phyloP scores from a whole-genome alignment of 345 rosid genomes.

The Salix dunnii region DNA sequence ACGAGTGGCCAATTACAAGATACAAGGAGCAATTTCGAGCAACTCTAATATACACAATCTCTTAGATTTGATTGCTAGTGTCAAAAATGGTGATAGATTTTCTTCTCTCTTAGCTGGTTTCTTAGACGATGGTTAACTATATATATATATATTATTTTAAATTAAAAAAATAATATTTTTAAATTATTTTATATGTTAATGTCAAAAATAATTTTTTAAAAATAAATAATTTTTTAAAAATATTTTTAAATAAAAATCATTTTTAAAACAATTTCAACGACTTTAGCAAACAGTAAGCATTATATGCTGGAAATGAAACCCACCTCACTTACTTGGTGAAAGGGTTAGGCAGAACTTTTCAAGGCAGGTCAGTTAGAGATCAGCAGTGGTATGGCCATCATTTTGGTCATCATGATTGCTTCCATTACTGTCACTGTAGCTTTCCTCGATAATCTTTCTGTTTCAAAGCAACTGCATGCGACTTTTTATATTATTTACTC shows the following conservation, averaged over 20 bases:
- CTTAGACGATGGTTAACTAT: not conserved
- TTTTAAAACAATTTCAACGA: too few relatives aligned
- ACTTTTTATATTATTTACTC: not conserved
- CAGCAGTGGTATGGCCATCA: slow-evolving; percentile 10
- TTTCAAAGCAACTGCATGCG: slow-evolving; percentile 17
- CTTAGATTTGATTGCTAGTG: not conserved
- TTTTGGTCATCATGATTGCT: slow-evolving; percentile 28
- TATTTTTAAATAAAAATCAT: too few relatives aligned
- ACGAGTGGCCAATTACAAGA: not conserved
- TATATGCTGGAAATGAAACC: slow-evolving; percentile 3
- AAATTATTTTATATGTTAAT: too few relatives aligned
- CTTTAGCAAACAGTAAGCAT: too few relatives aligned
- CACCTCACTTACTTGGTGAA: not conserved
- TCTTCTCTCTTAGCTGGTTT: not conserved
- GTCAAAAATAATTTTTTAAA: too few relatives aligned
- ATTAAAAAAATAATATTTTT: too few relatives aligned
- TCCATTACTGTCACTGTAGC: slow-evolving; percentile 23
- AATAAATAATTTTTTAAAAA: too few relatives aligned
- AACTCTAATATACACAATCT: not conserved
- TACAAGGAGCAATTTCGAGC: not conserved
- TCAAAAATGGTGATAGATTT: not conserved
- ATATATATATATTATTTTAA: too few relatives aligned
- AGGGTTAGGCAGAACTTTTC: not conserved
- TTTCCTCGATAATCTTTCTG: slow-evolving; percentile 17
- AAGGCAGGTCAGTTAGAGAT: slow-evolving; percentile 4